phyloP scores from a whole-genome alignment of 2,329 filamentous ascomycete species.

The Stachybotrys echinatus region DNA sequence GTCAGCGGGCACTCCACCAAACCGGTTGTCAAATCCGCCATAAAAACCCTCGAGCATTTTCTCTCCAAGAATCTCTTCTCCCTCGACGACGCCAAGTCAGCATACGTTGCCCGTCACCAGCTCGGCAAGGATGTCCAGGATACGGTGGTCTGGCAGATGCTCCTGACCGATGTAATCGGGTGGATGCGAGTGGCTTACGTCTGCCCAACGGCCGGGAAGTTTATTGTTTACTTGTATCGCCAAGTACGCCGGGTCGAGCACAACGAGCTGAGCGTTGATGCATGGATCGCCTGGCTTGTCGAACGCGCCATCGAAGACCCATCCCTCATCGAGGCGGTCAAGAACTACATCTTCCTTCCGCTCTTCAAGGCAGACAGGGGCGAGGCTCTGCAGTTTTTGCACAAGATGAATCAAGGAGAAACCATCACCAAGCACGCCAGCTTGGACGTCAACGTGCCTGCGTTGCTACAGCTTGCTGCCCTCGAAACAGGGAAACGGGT shows the following conservation, averaged over 20 bases:
- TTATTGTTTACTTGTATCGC: slow-evolving; percentile 53
- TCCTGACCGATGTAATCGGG: slow-evolving; percentile 42
- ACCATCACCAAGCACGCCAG: slow-evolving; percentile 38
- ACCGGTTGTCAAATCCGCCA: slow-evolving; percentile 62
- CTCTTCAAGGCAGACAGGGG: slow-evolving; percentile 54
- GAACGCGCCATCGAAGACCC: slow-evolving; percentile 42
- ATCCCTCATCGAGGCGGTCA: slow-evolving; percentile 54
- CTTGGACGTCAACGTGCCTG: slow-evolving; percentile 44
- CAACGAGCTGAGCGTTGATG: slow-evolving; percentile 25
- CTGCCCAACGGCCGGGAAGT: slow-evolving; percentile 55
- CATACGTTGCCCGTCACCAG: not conserved
- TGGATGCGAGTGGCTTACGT: slow-evolving; percentile 55
- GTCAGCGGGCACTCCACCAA: slow-evolving; percentile 56
- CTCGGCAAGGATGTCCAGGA: not conserved
- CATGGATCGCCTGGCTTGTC: slow-evolving; percentile 54
- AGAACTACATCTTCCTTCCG: slow-evolving; percentile 58
- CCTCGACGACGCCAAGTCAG: slow-evolving; percentile 35
- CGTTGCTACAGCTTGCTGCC: slow-evolving; percentile 59
- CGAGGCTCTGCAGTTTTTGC: slow-evolving; percentile 52
- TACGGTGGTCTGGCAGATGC: slow-evolving; percentile 40
- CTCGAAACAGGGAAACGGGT: slow-evolving; percentile 67
- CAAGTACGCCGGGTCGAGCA: slow-evolving; percentile 30
- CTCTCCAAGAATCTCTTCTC: slow-evolving; percentile 54
- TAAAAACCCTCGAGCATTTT: slow-evolving; percentile 63
- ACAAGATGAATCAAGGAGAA: slow-evolving; percentile 46